Evolutionary conservation across 805 yeast species (phyloP), one percentile per base, ranked within the genome.

Genomic region (Pichia cabralensis): DNA sequence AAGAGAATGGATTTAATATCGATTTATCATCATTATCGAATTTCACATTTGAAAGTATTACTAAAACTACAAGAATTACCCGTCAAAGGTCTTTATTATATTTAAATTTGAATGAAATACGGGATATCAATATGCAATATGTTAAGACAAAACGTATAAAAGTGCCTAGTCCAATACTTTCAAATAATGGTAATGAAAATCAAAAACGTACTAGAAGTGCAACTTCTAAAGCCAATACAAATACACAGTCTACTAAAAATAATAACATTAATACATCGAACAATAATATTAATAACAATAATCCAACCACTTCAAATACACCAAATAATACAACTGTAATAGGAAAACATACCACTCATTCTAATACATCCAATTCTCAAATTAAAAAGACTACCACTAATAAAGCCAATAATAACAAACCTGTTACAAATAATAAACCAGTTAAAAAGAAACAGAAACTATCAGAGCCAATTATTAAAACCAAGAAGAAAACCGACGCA

Each of bases 1-100:
- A 40, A 22, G 32, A 30, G 3, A 22, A 41, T 31, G 56, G 56
- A 2, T 51, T 38, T 35, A 48, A 47, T 27, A 22, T 47, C 11
- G 22, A 27, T 15, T 17, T 38, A 12, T 32, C 41, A 3, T 8
- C 6, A 4, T 16, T 34, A 13, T 1, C 6, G n/a, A n/a, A n/a
- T n/a, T n/a, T n/a, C n/a, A n/a, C n/a, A n/a, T n/a, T n/a, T n/a
- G n/a, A n/a, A n/a, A n/a, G n/a, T n/a, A n/a, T n/a, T n/a, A n/a
- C n/a, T n/a, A n/a, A n/a, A n/a, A n/a, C n/a, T n/a, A n/a, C n/a
- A n/a, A n/a, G n/a, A n/a, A n/a, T n/a, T n/a, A n/a, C n/a, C n/a
- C n/a, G n/a, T n/a, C n/a, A n/a, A n/a, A n/a, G n/a, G n/a, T n/a
- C n/a, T n/a, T n/a, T n/a, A n/a, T n/a, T n/a, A n/a, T n/a, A n/a